phyloP scores from a whole-genome alignment of 2,329 filamentous ascomycete genomes.

The Pyrenochaeta sp. region DNA sequence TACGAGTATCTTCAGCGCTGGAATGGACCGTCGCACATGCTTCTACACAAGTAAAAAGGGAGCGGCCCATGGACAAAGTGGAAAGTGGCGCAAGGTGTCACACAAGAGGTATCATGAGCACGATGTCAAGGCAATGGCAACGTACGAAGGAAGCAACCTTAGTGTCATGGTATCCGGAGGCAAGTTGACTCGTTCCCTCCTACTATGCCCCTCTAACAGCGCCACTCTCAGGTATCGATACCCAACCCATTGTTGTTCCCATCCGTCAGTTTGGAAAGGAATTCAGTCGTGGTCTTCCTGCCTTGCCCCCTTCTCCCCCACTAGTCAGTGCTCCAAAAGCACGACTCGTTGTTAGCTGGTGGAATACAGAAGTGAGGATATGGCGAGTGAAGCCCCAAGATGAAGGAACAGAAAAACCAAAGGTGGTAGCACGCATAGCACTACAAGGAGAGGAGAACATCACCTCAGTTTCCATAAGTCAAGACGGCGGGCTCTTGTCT shows the following conservation, averaged over 20 bases:
- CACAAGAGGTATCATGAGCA: conserved; percentile 89
- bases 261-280: conserved; percentile 79
- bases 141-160: conserved; percentile 82
- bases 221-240: conserved; percentile 73
- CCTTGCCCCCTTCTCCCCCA: conserved; percentile 79
- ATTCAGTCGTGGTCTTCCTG: conserved; percentile 81
- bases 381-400: conserved; percentile 70
- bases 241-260: conserved; percentile 81
- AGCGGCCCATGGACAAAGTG: conserved; percentile 50
- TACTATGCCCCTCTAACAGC: conserved; percentile 1
- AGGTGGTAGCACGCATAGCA: conserved; percentile 49
- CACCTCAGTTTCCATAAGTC: conserved; percentile 74
- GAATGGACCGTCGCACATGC: conserved; percentile 88
- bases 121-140: conserved; percentile 93
- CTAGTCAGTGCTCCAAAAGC: conserved; percentile 75
- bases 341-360: conserved; percentile 87
- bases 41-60: conserved; percentile 67
- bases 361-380: conserved; percentile 85
- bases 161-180: conserved; percentile 93
- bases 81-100: conserved; percentile 79
- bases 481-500: conserved; percentile 75
- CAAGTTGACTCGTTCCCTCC: conserved; percentile 50
- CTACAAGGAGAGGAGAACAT: conserved; percentile 77
- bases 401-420: conserved; percentile 53
- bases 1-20: conserved; percentile 82